A percentile compares a stretch with the other conserved stretches of the same genome.
These are phyloP conservation scores for Conoideocrella luteorostrata DNA, from an alignment of 2,329 filamentous ascomycete genomes.

Conservation along the genomic window DNA sequence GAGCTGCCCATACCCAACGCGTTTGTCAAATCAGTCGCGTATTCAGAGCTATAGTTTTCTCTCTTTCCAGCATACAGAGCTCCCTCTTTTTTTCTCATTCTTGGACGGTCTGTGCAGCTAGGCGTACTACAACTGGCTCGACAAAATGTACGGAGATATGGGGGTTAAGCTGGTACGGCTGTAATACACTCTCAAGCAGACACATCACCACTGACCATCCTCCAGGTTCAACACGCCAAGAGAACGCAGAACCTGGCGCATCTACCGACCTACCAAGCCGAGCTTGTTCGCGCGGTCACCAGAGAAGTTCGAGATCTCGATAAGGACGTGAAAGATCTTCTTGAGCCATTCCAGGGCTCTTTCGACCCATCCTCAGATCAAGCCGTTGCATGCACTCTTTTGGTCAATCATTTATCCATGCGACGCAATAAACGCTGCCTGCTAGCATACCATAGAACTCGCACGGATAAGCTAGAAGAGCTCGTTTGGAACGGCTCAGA, in stretches of 20 bases:
- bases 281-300: conserved; percentile 79
- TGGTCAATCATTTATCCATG: conserved; percentile 94
- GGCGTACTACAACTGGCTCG: neutral
- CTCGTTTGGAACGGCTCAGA: conserved; percentile 89
- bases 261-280: conserved; percentile 86
- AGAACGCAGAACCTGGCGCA: conserved; percentile 80
- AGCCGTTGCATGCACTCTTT: conserved; percentile 76
- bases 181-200: neutral
- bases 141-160: conserved; percentile 75
- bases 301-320: conserved; percentile 92
- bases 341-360: conserved; percentile 75
- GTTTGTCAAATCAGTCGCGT: neutral
- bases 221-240: conserved; percentile 89
- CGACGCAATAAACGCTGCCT: conserved; percentile 93
- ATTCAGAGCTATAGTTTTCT: neutral
- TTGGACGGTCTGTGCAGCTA: too few relatives aligned
- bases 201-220: conserved; percentile 1
- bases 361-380: conserved; percentile 83
- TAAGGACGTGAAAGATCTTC: conserved; percentile 70
- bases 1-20: neutral
- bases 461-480: conserved; percentile 86
- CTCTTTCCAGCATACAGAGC: neutral
- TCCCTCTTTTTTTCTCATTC: neutral
- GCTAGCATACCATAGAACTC: conserved; percentile 85
- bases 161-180: conserved; percentile 71